phyloP scores from a whole-genome alignment of 805 yeast genomes.

The Yamadazyma nakazawae region DNA sequence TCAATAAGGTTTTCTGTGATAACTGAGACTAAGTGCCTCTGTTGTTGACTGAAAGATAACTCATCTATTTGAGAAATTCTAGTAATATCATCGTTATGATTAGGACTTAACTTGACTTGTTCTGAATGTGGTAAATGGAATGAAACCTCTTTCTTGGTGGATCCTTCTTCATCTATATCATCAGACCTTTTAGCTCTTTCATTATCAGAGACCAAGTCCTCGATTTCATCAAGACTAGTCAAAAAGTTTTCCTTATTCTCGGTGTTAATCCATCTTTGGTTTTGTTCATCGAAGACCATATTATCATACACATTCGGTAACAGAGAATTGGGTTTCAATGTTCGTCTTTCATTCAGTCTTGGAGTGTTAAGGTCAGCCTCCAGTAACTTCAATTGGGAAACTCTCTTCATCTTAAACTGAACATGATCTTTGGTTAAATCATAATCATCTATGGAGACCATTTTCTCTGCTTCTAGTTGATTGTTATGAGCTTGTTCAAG shows the following conservation, averaged over 20 bases:
- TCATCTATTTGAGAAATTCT: conserved; percentile 41
- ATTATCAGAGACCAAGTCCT: conserved; percentile 23
- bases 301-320: conserved; percentile 33
- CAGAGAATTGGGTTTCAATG: conserved; percentile 31
- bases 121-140: conserved; percentile 34
- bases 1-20: conserved; percentile 43
- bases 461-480: background rate
- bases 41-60: conserved; percentile 48
- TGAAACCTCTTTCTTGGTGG: conserved; percentile 35
- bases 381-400: conserved; percentile 33
- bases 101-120: conserved; percentile 14
- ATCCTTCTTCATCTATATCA: conserved; percentile 5
- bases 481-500: conserved; percentile 6
- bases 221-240: conserved; percentile 38
- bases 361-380: conserved; percentile 3
- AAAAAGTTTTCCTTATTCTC: conserved; percentile 15
- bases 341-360: conserved; percentile 25
- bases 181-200: background rate
- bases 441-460: conserved; percentile 19
- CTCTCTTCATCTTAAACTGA: conserved; percentile 33
- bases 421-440: conserved; percentile 20
- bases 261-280: conserved; percentile 27
- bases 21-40: conserved; percentile 40
- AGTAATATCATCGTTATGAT: conserved; percentile 31
- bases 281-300: conserved; percentile 30